phyloP scores from a whole-genome alignment of 768 basidiomycete species.

The Daedalea quercina region DNA sequence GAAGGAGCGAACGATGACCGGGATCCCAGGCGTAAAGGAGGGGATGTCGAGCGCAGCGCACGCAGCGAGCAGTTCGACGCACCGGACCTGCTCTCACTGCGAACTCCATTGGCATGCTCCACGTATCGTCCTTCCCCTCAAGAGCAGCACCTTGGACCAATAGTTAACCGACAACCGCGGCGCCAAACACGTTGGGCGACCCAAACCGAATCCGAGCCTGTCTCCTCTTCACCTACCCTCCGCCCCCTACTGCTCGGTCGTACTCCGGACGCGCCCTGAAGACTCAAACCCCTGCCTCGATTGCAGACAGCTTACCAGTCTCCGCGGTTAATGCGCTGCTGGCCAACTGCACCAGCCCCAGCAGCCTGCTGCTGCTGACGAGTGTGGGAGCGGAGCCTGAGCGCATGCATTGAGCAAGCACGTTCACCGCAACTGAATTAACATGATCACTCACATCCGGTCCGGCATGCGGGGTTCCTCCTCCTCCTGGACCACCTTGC shows the following conservation, averaged over 20 bases:
- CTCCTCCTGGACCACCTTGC: conserved; percentile 81
- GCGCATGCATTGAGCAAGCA: conserved; percentile 10
- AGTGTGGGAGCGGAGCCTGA: conserved; percentile 82
- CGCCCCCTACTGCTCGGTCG: conserved; percentile 37
- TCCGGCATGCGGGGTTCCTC: conserved; percentile 80
- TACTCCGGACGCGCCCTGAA: conserved; percentile 35
- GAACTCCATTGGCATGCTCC: conserved; percentile 9
- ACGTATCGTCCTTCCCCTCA: conserved; percentile 7
- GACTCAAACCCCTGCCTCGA: conserved; percentile 15
- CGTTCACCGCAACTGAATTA: conserved; percentile 6
- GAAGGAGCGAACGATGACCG: not conserved
- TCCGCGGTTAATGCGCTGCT: conserved; percentile 36
- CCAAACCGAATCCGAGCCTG: conserved; percentile 23
- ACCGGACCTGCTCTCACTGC: conserved; percentile 15
- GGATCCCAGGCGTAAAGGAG: conserved; percentile 1
- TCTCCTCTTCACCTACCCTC: conserved; percentile 35
- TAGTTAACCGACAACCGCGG: conserved; percentile 32
- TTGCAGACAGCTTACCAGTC: conserved; percentile 35
- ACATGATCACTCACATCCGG: conserved; percentile 56
- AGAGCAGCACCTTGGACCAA: conserved; percentile 26
- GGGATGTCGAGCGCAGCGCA: conserved; percentile 6
- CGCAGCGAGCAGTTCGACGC: not conserved
- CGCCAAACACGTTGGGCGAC: conserved; percentile 24
- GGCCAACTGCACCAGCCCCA: conserved; percentile 37
- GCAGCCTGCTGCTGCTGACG: conserved; percentile 64